Evolutionary conservation across 1,284 basidiomycete species (phyloP).

Genomic region (Dichomitus squalens): DNA sequence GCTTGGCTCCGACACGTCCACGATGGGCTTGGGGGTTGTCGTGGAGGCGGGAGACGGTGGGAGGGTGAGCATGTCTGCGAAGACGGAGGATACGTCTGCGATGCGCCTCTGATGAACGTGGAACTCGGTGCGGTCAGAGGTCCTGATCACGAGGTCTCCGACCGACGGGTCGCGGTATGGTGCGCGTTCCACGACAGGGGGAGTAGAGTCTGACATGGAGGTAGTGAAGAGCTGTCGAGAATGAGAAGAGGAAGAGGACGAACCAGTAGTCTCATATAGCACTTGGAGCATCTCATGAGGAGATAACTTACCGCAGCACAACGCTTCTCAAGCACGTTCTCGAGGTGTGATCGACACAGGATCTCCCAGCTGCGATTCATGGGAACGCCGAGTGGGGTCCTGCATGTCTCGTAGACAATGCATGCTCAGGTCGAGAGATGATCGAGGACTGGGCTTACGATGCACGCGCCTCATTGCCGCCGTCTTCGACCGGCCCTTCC

Average conservation of each 20-base stretch:
- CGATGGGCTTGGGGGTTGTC: not conserved
- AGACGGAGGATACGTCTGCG: constrained; percentile 28
- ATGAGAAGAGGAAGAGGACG: not conserved
- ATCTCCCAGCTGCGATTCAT: too few species aligned
- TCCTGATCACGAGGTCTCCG: constrained; percentile 32
- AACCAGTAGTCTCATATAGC: too few species aligned
- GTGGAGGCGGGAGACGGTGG: not conserved
- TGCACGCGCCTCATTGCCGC: too few species aligned
- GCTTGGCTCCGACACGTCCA: constrained; percentile 6
- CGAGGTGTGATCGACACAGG: too few species aligned
- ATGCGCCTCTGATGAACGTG: constrained; percentile 15
- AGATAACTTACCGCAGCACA: not conserved
- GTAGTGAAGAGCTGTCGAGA: too few species aligned
- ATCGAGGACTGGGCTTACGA: too few species aligned
- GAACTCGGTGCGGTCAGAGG: constrained; percentile 24
- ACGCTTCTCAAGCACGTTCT: too few species aligned
- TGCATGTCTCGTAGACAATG: too few species aligned
- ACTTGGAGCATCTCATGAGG: too few species aligned
- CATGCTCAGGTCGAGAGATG: too few species aligned
- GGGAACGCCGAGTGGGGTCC: too few species aligned
- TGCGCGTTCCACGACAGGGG: not conserved
- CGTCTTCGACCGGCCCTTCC: too few species aligned
- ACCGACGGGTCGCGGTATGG: not conserved
- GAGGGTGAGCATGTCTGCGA: constrained; percentile 19
- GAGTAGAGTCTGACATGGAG: not conserved